phyloP scores from a whole-genome alignment of 2,329 filamentous ascomycete species.

The Talaromyces albobiverticillius region DNA sequence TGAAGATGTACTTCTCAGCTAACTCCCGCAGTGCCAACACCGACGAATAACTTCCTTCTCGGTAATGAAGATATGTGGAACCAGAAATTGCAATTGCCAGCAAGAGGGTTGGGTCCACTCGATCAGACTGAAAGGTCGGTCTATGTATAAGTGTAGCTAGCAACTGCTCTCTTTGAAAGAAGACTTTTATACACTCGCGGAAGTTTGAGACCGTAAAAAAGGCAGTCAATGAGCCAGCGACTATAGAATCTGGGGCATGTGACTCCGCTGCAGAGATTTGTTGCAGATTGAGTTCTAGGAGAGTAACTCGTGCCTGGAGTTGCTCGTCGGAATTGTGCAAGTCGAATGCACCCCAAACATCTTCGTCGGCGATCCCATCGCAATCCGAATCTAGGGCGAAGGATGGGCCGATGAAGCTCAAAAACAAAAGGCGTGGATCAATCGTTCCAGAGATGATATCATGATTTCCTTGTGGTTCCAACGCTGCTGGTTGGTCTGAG shows the following conservation, averaged over 20 bases:
- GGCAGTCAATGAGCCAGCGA: not conserved
- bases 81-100: not conserved
- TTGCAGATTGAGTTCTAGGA: not conserved
- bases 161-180: not conserved
- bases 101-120: not conserved
- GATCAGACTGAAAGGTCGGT: not conserved
- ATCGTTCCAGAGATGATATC: not conserved
- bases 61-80: not conserved
- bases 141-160: not conserved
- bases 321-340: not conserved
- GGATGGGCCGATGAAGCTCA: not conserved
- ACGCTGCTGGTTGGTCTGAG: not conserved
- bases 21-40: not conserved
- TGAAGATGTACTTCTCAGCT: not conserved
- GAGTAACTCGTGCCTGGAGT: not conserved
- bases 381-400: not conserved
- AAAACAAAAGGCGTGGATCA: not conserved
- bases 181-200: not conserved
- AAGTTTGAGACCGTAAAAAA: not conserved
- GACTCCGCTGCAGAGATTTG: not conserved
- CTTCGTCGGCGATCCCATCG: not conserved
- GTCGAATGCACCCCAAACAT: not conserved
- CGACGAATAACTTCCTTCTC: not conserved
- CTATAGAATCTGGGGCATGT: not conserved
- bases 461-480: not conserved